Evolutionary conservation across 1,284 basidiomycete species (phyloP).

Genomic region (Cryptococcus hybrid): DNA sequence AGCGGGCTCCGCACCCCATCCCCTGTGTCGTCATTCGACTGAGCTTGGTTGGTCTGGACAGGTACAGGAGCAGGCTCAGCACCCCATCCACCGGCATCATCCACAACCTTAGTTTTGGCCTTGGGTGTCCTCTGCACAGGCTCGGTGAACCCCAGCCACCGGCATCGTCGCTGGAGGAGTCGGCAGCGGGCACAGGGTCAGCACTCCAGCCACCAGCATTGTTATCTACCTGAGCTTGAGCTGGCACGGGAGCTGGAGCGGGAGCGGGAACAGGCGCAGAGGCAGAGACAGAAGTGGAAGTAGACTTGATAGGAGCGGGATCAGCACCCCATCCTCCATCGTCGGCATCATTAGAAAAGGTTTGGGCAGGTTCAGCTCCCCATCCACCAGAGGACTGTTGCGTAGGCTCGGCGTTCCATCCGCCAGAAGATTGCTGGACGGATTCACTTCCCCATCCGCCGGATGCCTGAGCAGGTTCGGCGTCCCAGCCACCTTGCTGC

Average conservation of each 20-base stretch:
- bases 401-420: not conserved
- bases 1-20: not conserved
- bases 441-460: not conserved
- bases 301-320: not conserved
- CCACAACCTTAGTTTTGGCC: not conserved
- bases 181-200: not conserved
- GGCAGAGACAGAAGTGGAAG: not conserved
- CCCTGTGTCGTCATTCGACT: too few species aligned
- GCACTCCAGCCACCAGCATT: not conserved
- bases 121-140: not conserved
- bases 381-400: not conserved
- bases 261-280: not conserved
- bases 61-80: not conserved
- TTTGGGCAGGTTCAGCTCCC: not conserved
- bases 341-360: not conserved
- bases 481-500: not conserved
- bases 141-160: not conserved
- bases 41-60: too few species aligned
- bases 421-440: not conserved
- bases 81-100: not conserved
- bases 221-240: not conserved
- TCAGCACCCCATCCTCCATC: not conserved
- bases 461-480: not conserved
- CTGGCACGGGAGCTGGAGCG: too few species aligned
- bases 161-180: not conserved